Percentiles rank a stretch among this genome's conserved stretches.
phyloP scores from a whole-genome alignment of 768 basidiomycete genomes.

The Amanita inopinata region DNA sequence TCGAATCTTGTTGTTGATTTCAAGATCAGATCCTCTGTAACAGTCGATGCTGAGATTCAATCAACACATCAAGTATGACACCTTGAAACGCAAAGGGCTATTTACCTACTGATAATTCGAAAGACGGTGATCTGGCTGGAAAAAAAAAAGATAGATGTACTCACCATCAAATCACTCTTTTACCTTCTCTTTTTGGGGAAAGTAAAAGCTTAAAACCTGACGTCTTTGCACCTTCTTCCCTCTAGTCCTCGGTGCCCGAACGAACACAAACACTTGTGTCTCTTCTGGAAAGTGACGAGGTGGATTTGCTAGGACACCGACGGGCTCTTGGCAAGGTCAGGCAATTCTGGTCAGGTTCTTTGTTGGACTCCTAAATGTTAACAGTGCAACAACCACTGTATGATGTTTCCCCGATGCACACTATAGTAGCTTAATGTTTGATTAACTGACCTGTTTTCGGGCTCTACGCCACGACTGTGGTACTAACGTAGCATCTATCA shows the following conservation, averaged over 20 bases:
- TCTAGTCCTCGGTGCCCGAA: conserved; percentile 5
- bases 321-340: neutral
- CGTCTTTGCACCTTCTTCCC: neutral
- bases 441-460: neutral
- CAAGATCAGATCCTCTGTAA: neutral
- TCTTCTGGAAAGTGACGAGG: neutral
- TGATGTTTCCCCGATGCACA: neutral
- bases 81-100: neutral
- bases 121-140: neutral
- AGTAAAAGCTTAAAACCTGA: conserved; percentile 3
- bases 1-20: too few species aligned
- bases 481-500: neutral
- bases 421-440: neutral
- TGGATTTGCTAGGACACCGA: too few species aligned
- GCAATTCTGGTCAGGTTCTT: too few species aligned
- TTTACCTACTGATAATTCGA: neutral
- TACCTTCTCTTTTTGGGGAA: neutral
- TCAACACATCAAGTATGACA: too few species aligned
- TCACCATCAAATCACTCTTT: neutral
- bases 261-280: neutral
- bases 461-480: neutral
- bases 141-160: neutral
- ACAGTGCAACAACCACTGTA: neutral
- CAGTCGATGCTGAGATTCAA: neutral
- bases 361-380: too few species aligned